Base-by-base conservation (phyloP, 768 basidiomycete species). In the Hygrocybe coccinea region DNA sequence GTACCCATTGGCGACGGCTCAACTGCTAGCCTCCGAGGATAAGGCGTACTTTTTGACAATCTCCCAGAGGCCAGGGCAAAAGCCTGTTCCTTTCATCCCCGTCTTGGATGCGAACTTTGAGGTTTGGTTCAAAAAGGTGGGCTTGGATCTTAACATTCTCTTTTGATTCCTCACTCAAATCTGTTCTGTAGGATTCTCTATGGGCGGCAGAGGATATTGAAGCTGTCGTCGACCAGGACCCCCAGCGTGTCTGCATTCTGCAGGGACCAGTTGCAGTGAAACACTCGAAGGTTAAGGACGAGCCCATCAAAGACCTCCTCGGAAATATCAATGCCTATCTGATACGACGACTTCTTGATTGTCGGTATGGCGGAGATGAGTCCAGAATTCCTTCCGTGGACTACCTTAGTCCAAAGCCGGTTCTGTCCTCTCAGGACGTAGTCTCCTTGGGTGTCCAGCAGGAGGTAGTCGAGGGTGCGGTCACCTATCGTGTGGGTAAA, bases 51-150 rank as follows among this genome's bases (percentile, higher is more conserved):
- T 99, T 84, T 82, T 98, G 37, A 88, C 91, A 34, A 98, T 99
- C 65, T 79, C 91, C 21, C 95, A 99, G 71, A 83, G 97, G 47
- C 91, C 92, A 11, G 94, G 93, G 3, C 97, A 99, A 79, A 99
- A 98, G 73, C 97, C 97, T 1, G 95, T 87, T 6, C 97, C 97
- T 0, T 99, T 97, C 78, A 97, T 99, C 62, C 95, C 95, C 3
- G 86, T 99, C 29, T 82, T 98, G 50, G 95, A 97, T 68, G 84
- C 86, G 19, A 85, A 73, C 61, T 98, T 98, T 66, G 92, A 95
- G 68, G 94, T 98, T 50, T 99, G 97, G 97, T 98, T 99, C 78
- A 98, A 99, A 82, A 99, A 99, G 87, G 91, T 89, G 58, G 8
- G 29, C 4, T 29, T 38, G 78, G 59, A 41, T 35, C 29, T 5